Conservation (phyloP, 2,329 filamentous ascomycete genomes). For the Hypoxylon sp. region DNA sequence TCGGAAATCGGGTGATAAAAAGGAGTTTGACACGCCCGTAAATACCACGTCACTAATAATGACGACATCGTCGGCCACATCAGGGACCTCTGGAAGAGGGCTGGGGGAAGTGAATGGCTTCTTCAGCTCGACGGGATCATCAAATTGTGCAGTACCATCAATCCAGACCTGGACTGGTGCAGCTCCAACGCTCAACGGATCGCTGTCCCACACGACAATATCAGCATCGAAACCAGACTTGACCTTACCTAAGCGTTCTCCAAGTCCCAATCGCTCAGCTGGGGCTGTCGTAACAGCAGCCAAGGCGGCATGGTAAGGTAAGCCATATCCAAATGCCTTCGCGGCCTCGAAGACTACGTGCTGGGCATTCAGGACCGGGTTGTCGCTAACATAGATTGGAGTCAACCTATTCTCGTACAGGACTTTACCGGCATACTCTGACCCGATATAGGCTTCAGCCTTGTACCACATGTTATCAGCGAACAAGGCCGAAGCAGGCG, state of each 20-base stretch:
- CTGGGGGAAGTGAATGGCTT: conserved; percentile 63
- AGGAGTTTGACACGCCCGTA: conserved; percentile 68
- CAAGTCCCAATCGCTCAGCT: conserved; percentile 71
- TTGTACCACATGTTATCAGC: conserved; percentile 83
- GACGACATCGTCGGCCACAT: conserved; percentile 60
- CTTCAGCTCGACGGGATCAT: conserved; percentile 67
- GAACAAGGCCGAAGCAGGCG: conserved; percentile 74
- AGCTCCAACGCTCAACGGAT: conserved; percentile 72
- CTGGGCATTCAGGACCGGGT: conserved; percentile 78
- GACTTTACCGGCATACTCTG: conserved; percentile 76
- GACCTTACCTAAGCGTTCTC: conserved; percentile 71
- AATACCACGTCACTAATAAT: conserved; percentile 64
- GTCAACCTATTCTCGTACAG: conserved; percentile 76
- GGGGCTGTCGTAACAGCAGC: conserved; percentile 72
- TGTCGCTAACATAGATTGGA: conserved; percentile 78
- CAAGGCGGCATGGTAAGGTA: conserved; percentile 73
- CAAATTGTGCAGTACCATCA: conserved; percentile 71
- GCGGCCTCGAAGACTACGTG: conserved; percentile 77
- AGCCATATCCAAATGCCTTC: conserved; percentile 71
- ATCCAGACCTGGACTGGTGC: conserved; percentile 75
- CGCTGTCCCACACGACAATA: conserved; percentile 74
- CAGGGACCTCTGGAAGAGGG: conserved; percentile 59
- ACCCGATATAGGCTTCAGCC: conserved; percentile 74
- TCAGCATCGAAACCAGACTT: conserved; percentile 75
- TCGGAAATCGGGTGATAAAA: conserved; percentile 60